Conservation (phyloP, 352 stramenopile genomes). For the Thraustotheca clavata region DNA sequence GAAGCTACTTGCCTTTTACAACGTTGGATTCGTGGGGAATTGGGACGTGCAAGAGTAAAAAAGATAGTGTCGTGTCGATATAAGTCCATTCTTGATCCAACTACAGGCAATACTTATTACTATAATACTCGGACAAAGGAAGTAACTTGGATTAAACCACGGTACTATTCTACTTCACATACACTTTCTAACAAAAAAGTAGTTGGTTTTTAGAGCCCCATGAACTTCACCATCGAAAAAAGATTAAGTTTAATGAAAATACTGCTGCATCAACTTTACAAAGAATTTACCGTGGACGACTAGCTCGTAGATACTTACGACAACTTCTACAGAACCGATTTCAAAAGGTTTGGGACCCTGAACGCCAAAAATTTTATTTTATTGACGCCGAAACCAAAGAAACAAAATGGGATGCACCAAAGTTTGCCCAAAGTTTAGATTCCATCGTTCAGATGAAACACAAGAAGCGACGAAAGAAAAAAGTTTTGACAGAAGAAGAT, state of each 20-base stretch:
- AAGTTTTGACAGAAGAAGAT: constrained; percentile 24
- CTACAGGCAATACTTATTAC: constrained; percentile 49
- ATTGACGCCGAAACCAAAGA: constrained; percentile 64
- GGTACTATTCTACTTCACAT: constrained; percentile 25
- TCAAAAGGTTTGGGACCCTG: constrained; percentile 48
- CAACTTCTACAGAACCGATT: constrained; percentile 41
- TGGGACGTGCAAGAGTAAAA: constrained; percentile 38
- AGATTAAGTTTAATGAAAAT: constrained; percentile 37
- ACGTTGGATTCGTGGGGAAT: constrained; percentile 38
- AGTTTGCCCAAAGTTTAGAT: constrained; percentile 25
- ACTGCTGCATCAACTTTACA: constrained; percentile 54
- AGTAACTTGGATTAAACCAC: constrained; percentile 61
- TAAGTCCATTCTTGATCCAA: constrained; percentile 55
- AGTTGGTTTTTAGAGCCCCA: constrained; percentile 49
- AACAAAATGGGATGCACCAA: constrained; percentile 59
- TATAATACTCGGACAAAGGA: constrained; percentile 69
- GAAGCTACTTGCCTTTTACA: constrained; percentile 45
- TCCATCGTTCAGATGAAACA: constrained; percentile 12
- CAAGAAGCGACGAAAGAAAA: constrained; percentile 29
- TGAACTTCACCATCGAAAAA: constrained; percentile 43
- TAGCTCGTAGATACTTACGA: constrained; percentile 32
- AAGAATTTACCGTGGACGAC: constrained; percentile 34
- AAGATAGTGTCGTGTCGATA: constrained; percentile 44
- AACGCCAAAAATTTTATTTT: constrained; percentile 47
- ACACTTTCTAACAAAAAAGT: constrained; percentile 24